Evolutionary conservation across 768 basidiomycete genomes (phyloP).

Genomic region (Gelatoporia subvermispora): DNA sequence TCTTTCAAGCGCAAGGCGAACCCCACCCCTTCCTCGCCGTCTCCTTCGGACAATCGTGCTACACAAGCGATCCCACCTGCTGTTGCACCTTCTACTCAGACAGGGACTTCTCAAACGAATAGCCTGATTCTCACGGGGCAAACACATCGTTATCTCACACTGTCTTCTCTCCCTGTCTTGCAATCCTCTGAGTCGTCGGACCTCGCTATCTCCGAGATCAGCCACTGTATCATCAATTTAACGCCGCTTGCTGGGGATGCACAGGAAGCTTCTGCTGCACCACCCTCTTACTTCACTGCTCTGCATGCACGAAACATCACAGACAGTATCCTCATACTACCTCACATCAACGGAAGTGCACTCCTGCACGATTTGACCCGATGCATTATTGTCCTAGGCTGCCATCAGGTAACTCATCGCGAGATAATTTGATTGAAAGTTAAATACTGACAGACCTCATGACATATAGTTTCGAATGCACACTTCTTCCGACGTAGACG

Average conservation of each 20-base stretch:
- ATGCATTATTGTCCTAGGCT: slow-evolving; percentile 66
- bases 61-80: not conserved
- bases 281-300: slow-evolving; percentile 39
- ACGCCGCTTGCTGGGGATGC: slow-evolving; percentile 23
- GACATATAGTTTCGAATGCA: slow-evolving; percentile 80
- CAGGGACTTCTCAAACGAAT: not conserved
- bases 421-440: not conserved
- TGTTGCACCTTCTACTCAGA: not conserved
- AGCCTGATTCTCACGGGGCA: slow-evolving; percentile 42
- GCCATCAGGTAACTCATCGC: slow-evolving; percentile 64
- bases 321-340: slow-evolving; percentile 62
- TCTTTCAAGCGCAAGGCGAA: slow-evolving; percentile 51
- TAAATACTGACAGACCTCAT: not conserved
- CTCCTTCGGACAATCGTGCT: not conserved
- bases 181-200: slow-evolving; percentile 34
- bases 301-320: slow-evolving; percentile 60
- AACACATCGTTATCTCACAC: slow-evolving; percentile 43
- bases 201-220: slow-evolving; percentile 62
- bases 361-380: slow-evolving; percentile 59
- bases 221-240: slow-evolving; percentile 69
- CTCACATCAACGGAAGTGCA: slow-evolving; percentile 63
- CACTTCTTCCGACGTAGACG: slow-evolving; percentile 54
- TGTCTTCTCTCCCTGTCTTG: slow-evolving; percentile 28
- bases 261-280: not conserved
- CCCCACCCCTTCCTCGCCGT: not conserved